Percentiles rank a stretch among this genome's conserved stretches.
Evolutionary conservation across 768 basidiomycete species (phyloP).

Genomic region (Myochromella boudieri): DNA sequence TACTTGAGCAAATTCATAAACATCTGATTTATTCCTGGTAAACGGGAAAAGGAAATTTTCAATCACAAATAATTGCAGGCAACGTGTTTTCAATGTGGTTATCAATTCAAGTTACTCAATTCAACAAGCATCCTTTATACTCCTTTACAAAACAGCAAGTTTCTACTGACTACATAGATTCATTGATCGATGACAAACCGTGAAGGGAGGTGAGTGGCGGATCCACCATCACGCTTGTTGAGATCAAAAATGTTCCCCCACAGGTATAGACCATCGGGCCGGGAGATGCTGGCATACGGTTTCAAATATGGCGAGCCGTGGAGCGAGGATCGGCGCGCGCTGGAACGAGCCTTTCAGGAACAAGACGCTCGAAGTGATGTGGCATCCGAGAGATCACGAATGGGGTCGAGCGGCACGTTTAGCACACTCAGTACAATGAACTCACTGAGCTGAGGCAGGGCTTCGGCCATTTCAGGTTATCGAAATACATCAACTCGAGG

Average conservation of each 20-base stretch:
- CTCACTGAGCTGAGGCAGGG: background rate
- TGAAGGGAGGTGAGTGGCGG: conserved; percentile 1
- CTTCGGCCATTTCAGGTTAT: background rate
- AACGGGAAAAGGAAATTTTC: no score
- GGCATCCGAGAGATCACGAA: background rate
- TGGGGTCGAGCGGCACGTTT: background rate
- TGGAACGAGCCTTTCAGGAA: conserved; percentile 24
- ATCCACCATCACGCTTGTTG: background rate
- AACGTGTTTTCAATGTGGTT: conserved; percentile 3
- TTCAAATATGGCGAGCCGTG: conserved; percentile 29
- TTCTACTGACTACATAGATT: background rate
- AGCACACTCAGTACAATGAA: conserved; percentile 3
- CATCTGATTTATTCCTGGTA: no score
- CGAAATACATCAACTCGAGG: conserved; percentile 1
- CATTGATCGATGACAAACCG: background rate
- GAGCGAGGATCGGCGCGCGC: conserved; percentile 27
- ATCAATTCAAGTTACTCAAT: no score
- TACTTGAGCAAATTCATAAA: no score
- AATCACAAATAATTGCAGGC: no score
- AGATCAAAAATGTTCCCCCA: no score
- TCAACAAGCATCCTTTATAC: no score
- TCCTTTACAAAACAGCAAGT: background rate
- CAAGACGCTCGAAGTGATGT: conserved; percentile 3
- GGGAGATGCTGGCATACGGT: conserved; percentile 29
- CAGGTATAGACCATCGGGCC: conserved; percentile 18